Conservation (phyloP, 805 yeast genomes). For the Alloascoidea africana region DNA sequence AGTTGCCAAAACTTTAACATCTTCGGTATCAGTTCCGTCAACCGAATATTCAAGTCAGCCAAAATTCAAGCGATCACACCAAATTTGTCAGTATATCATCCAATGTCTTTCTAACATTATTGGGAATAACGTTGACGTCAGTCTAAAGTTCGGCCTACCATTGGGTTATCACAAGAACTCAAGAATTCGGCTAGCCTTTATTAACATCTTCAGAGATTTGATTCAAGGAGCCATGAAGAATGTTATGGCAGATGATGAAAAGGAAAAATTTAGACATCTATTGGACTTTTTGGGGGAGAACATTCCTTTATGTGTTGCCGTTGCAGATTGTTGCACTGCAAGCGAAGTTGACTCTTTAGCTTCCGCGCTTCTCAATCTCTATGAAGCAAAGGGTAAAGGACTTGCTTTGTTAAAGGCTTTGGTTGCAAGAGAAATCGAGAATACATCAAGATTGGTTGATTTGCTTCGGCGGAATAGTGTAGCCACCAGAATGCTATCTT, state of each 20-base stretch:
- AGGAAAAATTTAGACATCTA: conserved; percentile 10
- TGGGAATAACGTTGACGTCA: conserved; percentile 61
- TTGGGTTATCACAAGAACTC: conserved; percentile 60
- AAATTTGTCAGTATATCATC: conserved; percentile 48
- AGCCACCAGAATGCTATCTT: conserved; percentile 61
- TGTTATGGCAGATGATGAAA: conserved; percentile 8
- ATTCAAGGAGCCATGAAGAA: conserved; percentile 20
- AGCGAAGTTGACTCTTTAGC: conserved; percentile 61
- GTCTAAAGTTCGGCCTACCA: conserved; percentile 61
- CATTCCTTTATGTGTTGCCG: conserved; percentile 28
- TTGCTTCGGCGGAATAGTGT: conserved; percentile 70
- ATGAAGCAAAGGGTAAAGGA: conserved; percentile 22
- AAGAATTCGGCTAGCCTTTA: conserved; percentile 53
- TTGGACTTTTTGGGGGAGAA: conserved; percentile 5
- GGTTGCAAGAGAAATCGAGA: conserved; percentile 45
- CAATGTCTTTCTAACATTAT: conserved; percentile 52
- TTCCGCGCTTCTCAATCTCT: conserved; percentile 41
- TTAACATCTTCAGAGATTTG: conserved; percentile 65
- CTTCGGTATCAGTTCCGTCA: conserved; percentile 4
- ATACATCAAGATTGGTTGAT: conserved; percentile 49
- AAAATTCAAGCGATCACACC: conserved; percentile 28
- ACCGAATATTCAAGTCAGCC: conserved; percentile 18
- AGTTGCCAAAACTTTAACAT: conserved; percentile 8
- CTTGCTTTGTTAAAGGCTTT: conserved; percentile 32
- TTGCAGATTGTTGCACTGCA: conserved; percentile 49